These are phyloP conservation scores for Strigomonas oncopelti DNA, from an alignment of 208 protist species.

Conservation along the genomic window DNA sequence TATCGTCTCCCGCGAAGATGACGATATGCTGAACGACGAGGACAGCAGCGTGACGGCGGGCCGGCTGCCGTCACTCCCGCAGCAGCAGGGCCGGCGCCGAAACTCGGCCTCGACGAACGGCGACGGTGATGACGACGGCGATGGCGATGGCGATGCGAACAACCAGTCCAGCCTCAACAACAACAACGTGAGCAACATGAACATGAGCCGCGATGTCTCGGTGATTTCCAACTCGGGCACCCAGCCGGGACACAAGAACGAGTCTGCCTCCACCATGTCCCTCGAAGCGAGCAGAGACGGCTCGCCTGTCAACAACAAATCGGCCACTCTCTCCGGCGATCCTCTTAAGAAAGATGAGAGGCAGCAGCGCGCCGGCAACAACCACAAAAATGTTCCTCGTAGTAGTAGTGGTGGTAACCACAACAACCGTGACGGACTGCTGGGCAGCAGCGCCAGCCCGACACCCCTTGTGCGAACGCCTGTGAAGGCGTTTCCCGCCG, in stretches of 20 bases:
- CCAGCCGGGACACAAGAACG: not conserved
- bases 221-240: not conserved
- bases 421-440: no score
- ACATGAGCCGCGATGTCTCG: not conserved
- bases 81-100: no score
- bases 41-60: not conserved
- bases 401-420: no score
- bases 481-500: not conserved
- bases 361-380: no score
- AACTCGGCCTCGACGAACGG: no score
- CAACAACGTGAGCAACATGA: not conserved
- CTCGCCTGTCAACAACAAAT: not conserved
- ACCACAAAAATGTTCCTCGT: no score
- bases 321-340: not conserved
- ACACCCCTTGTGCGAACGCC: not conserved
- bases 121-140: no score
- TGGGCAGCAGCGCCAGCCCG: no score
- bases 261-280: not conserved
- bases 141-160: no score
- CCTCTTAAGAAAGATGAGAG: no score
- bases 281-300: not conserved
- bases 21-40: not conserved
- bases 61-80: not conserved
- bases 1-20: constrained; percentile 2
- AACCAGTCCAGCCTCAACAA: not conserved